These are phyloP conservation scores for Apophysomyces trapeziformis DNA, from an alignment of 371 early-diverging fungal species.

Conservation along the genomic window DNA sequence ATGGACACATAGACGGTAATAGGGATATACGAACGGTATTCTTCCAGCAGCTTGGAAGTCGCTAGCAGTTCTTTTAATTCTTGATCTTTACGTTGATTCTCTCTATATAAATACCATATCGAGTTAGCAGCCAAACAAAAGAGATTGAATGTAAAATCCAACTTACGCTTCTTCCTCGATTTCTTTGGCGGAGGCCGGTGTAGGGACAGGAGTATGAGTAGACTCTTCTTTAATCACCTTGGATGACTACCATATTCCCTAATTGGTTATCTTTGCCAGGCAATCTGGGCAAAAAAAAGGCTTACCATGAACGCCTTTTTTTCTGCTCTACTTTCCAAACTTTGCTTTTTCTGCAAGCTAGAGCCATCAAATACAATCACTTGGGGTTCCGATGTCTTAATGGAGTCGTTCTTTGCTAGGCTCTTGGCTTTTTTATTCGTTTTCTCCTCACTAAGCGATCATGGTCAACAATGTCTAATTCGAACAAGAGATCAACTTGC, in stretches of 20 bases:
- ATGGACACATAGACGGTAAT: background rate
- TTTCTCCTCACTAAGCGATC: background rate
- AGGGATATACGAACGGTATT: conserved; percentile 30
- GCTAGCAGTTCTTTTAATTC: conserved; percentile 46
- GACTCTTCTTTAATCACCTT: conserved; percentile 30
- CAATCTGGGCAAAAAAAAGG: too few species aligned
- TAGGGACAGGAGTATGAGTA: conserved; percentile 3
- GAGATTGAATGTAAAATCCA: too few species aligned
- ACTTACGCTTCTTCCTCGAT: conserved; percentile 43
- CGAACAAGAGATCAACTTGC: conserved; percentile 12
- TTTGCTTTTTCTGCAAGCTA: conserved; percentile 28
- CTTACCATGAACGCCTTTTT: conserved; percentile 50
- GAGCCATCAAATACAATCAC: conserved; percentile 51
- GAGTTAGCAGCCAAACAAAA: background rate
- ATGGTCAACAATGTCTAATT: background rate
- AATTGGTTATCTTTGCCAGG: too few species aligned
- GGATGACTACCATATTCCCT: conserved; percentile 29
- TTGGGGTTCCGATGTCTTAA: conserved; percentile 29
- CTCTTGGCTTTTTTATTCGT: conserved; percentile 17
- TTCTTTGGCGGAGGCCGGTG: conserved; percentile 24
- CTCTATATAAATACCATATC: conserved; percentile 22
- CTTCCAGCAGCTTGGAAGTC: conserved; percentile 47
- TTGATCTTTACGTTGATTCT: conserved; percentile 42
- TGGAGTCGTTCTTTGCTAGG: background rate
- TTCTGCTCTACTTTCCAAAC: conserved; percentile 28